Evolutionary conservation across 768 basidiomycete species (phyloP), one percentile per base, ranked within the genome.

Genomic region (Roridomyces roridus): DNA sequence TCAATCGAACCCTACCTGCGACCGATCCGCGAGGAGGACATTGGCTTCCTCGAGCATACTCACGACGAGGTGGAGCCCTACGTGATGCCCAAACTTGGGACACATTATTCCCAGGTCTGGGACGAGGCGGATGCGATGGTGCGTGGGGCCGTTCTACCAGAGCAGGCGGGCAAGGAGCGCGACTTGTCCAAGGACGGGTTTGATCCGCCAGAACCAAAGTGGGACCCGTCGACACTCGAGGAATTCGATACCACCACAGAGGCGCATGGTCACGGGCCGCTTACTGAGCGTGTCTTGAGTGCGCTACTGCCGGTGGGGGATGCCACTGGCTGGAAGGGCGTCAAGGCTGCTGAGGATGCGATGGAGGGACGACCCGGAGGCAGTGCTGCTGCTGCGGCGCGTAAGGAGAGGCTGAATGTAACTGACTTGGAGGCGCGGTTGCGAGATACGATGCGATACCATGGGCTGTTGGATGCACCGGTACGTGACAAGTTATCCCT

Each of bases 1-100:
- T 89, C 87, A 65, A 85, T 96, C 42, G 96, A 98, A 66, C 90
- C 92, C 11, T 99, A 91, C 79, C 78, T 96, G 67, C 87, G 95
- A 46, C 84, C 85, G 21, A 86, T 98, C 40, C 89, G 89, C 59
- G 97, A 98, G 73, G 97, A 98, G 72, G 97, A 99, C 68, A 76
- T 98, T 25, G 96, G 96, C 3, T 96, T 94, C 72, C 80, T 99
- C 48, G 91, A 93, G 57, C 91, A 91, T 66, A 88, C 88, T 11
- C 91, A 84, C n/a, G 95, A 98, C 66, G 95, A 97, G 59, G 79
- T 92, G 9, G 92, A 94, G 54, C 89, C 93, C 0, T 97, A 85
- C 66, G 73, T 93, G 29, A 85, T 96, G 74, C 96, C 96, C 25
- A 85, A 89, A 52, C 82, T 97, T 1, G 96, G 84, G 20, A 80